These are phyloP conservation scores for Mucor circinelloides DNA, from an alignment of 371 early-diverging fungal species.

Conservation along the genomic window DNA sequence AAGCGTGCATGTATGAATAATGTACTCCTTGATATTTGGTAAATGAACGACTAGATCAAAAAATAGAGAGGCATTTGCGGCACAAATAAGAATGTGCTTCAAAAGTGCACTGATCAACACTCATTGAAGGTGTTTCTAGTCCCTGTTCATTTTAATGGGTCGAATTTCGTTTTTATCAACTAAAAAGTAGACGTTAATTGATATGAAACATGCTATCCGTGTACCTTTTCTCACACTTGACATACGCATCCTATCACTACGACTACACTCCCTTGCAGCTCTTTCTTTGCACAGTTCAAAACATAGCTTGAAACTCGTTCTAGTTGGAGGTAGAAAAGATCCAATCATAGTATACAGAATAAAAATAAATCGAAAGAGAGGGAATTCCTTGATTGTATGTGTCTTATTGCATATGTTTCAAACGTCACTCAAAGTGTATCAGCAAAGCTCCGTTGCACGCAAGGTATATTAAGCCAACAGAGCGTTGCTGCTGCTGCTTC, in stretches of 20 bases:
- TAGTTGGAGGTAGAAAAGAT: background rate
- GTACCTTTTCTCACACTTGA: background rate
- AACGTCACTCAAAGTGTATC: background rate
- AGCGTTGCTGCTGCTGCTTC: no score
- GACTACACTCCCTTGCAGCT: background rate
- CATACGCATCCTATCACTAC: no score
- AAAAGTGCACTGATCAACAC: background rate
- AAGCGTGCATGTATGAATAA: no score
- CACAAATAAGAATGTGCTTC: background rate
- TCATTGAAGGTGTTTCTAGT: background rate
- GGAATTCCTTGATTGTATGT: background rate
- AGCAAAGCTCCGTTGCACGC: no score
- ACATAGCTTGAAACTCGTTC: background rate
- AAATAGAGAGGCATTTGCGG: background rate
- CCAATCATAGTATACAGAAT: background rate
- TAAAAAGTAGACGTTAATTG: background rate
- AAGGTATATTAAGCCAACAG: no score
- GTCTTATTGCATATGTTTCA: background rate
- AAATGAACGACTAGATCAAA: background rate
- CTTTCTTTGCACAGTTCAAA: background rate
- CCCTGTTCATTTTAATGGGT: background rate
- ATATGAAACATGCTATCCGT: background rate
- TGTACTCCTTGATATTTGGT: background rate
- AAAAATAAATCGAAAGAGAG: background rate
- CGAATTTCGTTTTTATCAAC: conserved; percentile 1